phyloP scores from a whole-genome alignment of 78 protist species.

The Creolimax fragrantissima region DNA sequence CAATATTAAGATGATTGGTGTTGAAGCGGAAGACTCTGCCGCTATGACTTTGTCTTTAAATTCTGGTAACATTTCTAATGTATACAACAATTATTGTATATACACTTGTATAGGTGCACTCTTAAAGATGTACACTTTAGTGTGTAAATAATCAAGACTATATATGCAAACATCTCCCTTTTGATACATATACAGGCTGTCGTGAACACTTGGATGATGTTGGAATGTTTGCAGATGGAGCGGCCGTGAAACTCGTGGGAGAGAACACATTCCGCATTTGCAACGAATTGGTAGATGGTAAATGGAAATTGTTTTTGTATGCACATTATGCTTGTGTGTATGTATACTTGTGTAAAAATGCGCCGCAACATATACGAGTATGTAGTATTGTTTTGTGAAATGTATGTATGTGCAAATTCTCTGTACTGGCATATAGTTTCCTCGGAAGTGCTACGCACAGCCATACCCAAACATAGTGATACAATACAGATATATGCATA shows the following conservation, averaged over 20 bases:
- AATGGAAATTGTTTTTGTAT: not conserved
- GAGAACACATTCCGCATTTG: slow-evolving; percentile 33
- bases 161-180: too few relatives aligned
- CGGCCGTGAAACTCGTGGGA: slow-evolving; percentile 51
- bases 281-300: not conserved
- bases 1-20: slow-evolving; percentile 44
- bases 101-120: not conserved
- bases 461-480: not conserved
- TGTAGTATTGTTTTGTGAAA: not conserved
- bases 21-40: slow-evolving; percentile 49
- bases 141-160: not conserved
- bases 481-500: not conserved
- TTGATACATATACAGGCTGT: not conserved
- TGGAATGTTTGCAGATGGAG: slow-evolving; percentile 60
- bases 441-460: too few relatives aligned
- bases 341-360: not conserved
- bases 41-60: slow-evolving; percentile 24
- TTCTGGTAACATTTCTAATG: not conserved
- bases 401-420: not conserved
- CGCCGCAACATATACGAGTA: not conserved
- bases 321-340: not conserved
- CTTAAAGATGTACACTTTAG: slow-evolving; percentile 20
- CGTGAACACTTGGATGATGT: slow-evolving; percentile 2
- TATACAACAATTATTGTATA: not conserved
- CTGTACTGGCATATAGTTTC: too few relatives aligned